phyloP scores from a whole-genome alignment of 176 grass and related monocot genomes.

The Carex parvula region DNA sequence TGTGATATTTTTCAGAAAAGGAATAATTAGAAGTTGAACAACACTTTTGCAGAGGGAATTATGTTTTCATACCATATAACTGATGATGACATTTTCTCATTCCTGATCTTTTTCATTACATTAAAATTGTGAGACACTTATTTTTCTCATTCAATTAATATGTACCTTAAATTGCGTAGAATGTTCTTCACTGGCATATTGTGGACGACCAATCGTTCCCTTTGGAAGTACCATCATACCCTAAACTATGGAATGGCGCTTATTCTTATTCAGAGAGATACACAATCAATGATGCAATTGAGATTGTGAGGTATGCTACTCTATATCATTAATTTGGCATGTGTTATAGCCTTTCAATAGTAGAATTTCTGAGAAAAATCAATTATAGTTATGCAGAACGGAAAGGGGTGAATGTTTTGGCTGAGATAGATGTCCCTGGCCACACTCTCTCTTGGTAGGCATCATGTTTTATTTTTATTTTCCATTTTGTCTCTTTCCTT shows the following conservation, averaged over 20 bases:
- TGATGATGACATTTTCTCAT: background rate
- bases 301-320: conserved; percentile 80
- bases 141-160: background rate
- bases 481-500: background rate
- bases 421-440: conserved; percentile 97
- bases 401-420: conserved; percentile 84
- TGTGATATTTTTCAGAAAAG: background rate
- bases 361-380: conserved; percentile 19
- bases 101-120: background rate
- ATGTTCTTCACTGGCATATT: conserved; percentile 97
- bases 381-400: conserved; percentile 81
- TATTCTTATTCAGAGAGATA: conserved; percentile 97
- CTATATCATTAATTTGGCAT: background rate
- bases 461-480: background rate
- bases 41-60: background rate
- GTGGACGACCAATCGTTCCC: conserved; percentile 87
- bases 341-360: background rate
- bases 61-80: background rate
- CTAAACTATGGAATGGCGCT: conserved; percentile 66
- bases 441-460: conserved; percentile 59
- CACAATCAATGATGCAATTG: conserved; percentile 64
- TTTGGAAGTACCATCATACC: conserved; percentile 93
- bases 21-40: background rate
- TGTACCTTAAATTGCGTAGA: conserved; percentile 40
- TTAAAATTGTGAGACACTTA: background rate